A percentile compares a stretch with the other conserved stretches of the same genome.
These are phyloP conservation scores for Dendrocalamus sinicus DNA, from an alignment of 176 grass and related monocot species.

Conservation along the genomic window DNA sequence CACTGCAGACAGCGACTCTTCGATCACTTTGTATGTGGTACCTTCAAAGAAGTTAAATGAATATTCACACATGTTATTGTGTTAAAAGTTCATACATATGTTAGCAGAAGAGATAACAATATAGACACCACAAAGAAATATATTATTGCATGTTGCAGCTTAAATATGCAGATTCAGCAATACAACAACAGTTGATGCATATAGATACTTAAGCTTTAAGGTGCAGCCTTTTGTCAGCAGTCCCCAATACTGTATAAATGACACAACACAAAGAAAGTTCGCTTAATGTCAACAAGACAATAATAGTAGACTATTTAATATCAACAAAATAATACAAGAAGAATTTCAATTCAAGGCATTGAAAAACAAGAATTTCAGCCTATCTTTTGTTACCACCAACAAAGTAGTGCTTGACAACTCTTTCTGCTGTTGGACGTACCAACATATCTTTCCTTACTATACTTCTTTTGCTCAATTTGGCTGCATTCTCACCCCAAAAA, in stretches of 20 bases:
- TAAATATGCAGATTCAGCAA: not conserved
- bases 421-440: not conserved
- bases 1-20: conserved; percentile 70
- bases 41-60: conserved; percentile 55
- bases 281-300: not conserved
- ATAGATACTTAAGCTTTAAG: not conserved
- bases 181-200: not conserved
- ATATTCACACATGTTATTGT: conserved; percentile 15
- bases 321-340: not conserved
- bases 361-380: not conserved
- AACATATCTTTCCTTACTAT: not conserved
- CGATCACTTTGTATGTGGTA: conserved; percentile 77
- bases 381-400: not conserved
- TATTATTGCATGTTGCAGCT: conserved; percentile 10
- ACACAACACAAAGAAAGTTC: not conserved
- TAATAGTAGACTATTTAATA: not conserved
- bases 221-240: not conserved
- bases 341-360: not conserved
- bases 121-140: not conserved
- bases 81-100: conserved; percentile 7
- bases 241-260: not conserved
- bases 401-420: not conserved
- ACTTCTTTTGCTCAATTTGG: not conserved
- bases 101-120: not conserved
- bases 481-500: not conserved